These are phyloP conservation scores for Aspergillus leporis DNA, from an alignment of 495 filamentous ascomycete genomes.

Conservation along the genomic window DNA sequence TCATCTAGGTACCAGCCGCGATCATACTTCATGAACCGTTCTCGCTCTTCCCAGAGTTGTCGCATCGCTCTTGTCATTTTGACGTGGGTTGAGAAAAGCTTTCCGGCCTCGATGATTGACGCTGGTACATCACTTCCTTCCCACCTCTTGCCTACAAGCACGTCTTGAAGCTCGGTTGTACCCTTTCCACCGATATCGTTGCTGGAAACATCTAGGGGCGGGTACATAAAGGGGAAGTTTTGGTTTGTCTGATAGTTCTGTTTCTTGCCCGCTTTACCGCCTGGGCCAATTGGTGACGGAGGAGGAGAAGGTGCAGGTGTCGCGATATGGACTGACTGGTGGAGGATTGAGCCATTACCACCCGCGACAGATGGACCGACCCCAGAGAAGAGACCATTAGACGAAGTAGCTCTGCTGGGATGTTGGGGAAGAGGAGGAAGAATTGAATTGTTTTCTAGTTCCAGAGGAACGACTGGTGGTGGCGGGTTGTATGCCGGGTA, in stretches of 20 bases:
- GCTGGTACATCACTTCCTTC: constrained; percentile 87
- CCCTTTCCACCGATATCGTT: constrained; percentile 88
- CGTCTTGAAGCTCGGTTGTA: constrained; percentile 69
- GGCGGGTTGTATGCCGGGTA: constrained; percentile 96
- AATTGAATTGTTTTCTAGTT: constrained; percentile 86
- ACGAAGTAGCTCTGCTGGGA: constrained; percentile 51
- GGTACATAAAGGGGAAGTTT: constrained; percentile 97
- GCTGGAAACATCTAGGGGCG: constrained; percentile 78
- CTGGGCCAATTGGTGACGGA: constrained; percentile 81
- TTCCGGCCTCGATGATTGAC: constrained; percentile 93
- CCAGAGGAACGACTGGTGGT: constrained; percentile 76
- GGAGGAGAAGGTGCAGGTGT: constrained; percentile 97
- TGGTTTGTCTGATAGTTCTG: constrained; percentile 99
- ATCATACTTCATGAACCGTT: constrained; percentile 86
- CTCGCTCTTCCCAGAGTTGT: constrained; percentile 92
- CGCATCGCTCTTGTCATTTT: constrained; percentile 86
- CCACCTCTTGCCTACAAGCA: constrained; percentile 78
- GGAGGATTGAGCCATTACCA: constrained; percentile 75
- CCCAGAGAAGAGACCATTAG: constrained; percentile 43
- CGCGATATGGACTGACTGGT: constrained; percentile 96
- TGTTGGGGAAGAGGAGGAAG: constrained; percentile 81
- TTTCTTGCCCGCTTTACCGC: constrained; percentile 94
- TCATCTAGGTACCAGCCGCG: constrained; percentile 76
- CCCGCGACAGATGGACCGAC: constrained; percentile 42
- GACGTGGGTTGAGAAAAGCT: constrained; percentile 84